Evolutionary conservation across 495 filamentous ascomycete genomes (phyloP).

Genomic region (Podospora appendiculata): DNA sequence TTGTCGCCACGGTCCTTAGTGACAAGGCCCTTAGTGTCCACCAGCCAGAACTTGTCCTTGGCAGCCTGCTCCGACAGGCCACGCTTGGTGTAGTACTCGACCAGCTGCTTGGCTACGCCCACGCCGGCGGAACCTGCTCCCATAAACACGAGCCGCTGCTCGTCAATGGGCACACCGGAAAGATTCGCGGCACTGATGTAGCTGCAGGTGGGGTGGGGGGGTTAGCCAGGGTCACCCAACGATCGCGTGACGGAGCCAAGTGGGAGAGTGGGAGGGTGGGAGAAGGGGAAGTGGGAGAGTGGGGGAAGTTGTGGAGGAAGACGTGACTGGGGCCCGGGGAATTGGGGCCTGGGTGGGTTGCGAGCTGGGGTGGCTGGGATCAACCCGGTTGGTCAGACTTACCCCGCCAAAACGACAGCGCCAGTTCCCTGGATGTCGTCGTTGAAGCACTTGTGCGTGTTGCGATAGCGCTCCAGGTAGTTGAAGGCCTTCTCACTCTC

Average conservation of each 20-base stretch:
- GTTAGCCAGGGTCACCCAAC: not conserved
- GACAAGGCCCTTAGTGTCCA: conserved; percentile 94
- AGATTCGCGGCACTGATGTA: conserved; percentile 91
- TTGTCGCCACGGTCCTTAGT: conserved; percentile 89
- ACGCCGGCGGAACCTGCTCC: conserved; percentile 93
- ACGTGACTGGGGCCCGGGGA: not conserved
- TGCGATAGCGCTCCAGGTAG: conserved; percentile 79
- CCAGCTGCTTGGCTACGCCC: conserved; percentile 93
- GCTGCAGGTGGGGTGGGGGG: conserved; percentile 16
- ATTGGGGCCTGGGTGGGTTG: not conserved
- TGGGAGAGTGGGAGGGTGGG: not conserved
- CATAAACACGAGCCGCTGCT: conserved; percentile 92
- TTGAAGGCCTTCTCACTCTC: conserved; percentile 91
- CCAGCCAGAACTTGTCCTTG: conserved; percentile 88
- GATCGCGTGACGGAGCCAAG: conserved; percentile 4
- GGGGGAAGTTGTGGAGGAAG: not conserved
- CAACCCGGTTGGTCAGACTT: conserved; percentile 17
- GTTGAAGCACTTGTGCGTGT: conserved; percentile 91
- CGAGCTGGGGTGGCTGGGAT: not conserved
- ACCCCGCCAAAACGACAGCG: conserved; percentile 85
- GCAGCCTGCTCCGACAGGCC: conserved; percentile 91
- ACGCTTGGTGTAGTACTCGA: conserved; percentile 88
- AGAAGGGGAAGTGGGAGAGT: not conserved
- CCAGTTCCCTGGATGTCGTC: conserved; percentile 98
- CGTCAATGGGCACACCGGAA: conserved; percentile 76